Base-by-base conservation (phyloP, 768 basidiomycete genomes). In the Mycena rosella region DNA sequence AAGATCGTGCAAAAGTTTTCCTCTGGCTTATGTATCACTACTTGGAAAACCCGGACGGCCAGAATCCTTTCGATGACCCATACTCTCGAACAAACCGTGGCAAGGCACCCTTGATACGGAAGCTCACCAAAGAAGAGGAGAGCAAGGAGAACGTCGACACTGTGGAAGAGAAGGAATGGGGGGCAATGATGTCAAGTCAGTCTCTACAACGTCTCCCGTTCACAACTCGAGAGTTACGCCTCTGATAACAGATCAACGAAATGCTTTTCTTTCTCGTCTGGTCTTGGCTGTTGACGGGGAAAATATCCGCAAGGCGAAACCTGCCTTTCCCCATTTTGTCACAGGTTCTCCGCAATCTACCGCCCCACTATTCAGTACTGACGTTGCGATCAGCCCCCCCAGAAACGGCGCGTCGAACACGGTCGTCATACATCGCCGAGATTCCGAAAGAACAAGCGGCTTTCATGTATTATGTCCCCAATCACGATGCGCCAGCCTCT, bases 11-110 rank as follows among this genome's bases (percentile, higher is more conserved):
- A 7, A 83, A 82, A 62, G 92, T 89, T 4, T 94, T 97, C 77
- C 84, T 97, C 30, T 95, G 93, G 92, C 84, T 95, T 63, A 79
- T 95, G 54, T 95, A 88, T 77, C 85, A 93, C 74, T 95, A 96
- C 77, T 83, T 96, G 69, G 94, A 96, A 77, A 84, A 83, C 36
- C 83, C 87, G 1, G 82, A 84, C 38, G 77, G 81, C 14, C 78
- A 85, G n/a, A 96, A 95, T 76, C 91, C 94, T 6, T 96, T 92
- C 75, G 86, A 88, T 58, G 90, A 93, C 74, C 86, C 88, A 20
- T 88, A 88, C 76, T 86, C 91, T 17, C 79, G 80, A 24, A 71
- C 72, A 38, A 78, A 90, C 72, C 84, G 85, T 0, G 88, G 87
- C 59, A 92, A 90, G 78, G 89, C 89, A 32, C 92, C 93, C 10